These are phyloP conservation scores for Spathaspora girioi DNA, from an alignment of 805 yeast genomes.

Conservation along the genomic window DNA sequence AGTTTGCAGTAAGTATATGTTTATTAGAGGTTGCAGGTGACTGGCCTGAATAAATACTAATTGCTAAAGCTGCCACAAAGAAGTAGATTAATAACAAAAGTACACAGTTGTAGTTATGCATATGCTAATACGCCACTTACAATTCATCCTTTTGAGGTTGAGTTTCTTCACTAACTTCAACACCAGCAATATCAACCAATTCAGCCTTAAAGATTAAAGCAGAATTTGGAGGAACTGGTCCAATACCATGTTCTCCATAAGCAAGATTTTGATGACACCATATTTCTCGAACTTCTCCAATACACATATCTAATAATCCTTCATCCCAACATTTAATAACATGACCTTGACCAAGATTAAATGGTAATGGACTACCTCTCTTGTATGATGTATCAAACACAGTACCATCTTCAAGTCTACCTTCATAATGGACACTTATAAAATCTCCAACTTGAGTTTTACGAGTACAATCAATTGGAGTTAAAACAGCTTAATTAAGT, in stretches of 20 bases:
- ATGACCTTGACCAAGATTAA: slow-evolving; percentile 71
- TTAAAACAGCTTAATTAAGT: slow-evolving; percentile 18
- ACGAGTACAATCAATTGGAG: slow-evolving; percentile 50
- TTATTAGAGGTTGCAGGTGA: background rate
- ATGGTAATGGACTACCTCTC: slow-evolving; percentile 65
- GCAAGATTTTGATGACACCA: slow-evolving; percentile 76
- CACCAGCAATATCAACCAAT: slow-evolving; percentile 51
- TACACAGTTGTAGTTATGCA: background rate
- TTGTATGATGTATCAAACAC: slow-evolving; percentile 71
- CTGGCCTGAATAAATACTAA: background rate
- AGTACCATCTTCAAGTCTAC: slow-evolving; percentile 61
- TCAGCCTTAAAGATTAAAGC: slow-evolving; percentile 66
- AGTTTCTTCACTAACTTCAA: slow-evolving; percentile 7
- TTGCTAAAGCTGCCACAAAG: background rate
- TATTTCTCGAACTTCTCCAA: slow-evolving; percentile 80
- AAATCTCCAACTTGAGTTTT: slow-evolving; percentile 63
- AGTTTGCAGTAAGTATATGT: background rate
- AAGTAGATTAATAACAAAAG: background rate
- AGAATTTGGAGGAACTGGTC: slow-evolving; percentile 75
- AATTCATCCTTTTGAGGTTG: slow-evolving; percentile 10
- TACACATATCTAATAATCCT: slow-evolving; percentile 73
- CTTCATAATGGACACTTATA: slow-evolving; percentile 77
- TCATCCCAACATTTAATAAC: slow-evolving; percentile 92
- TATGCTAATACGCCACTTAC: background rate
- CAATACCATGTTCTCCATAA: slow-evolving; percentile 75